A percentile compares a stretch with the other conserved stretches of the same genome.
These are phyloP conservation scores for Cardiospermum halicacabum DNA, from an alignment of 345 rosid genomes.

Conservation along the genomic window DNA sequence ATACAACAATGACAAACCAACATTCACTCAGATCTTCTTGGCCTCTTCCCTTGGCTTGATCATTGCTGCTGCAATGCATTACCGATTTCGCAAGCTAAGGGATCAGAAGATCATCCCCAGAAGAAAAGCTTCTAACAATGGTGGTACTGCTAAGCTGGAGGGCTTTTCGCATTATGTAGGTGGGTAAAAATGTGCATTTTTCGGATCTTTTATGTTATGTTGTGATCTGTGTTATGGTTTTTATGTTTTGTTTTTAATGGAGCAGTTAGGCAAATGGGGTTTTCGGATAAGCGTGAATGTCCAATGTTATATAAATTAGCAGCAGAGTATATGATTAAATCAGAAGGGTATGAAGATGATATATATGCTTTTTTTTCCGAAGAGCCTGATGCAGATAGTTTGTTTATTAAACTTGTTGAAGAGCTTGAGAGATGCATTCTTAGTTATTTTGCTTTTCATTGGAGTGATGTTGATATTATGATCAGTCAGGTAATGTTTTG, in stretches of 20 bases:
- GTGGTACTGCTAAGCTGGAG: constrained; percentile 54
- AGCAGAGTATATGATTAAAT: constrained; percentile 64
- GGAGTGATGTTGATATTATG: constrained; percentile 71
- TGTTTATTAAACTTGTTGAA: constrained; percentile 81
- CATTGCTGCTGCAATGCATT: constrained; percentile 60
- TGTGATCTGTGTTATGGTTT: neutral
- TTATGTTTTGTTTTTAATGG: neutral
- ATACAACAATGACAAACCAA: constrained; percentile 34
- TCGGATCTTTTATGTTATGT: too few relatives aligned
- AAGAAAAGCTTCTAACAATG: constrained; percentile 34
- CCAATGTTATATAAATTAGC: constrained; percentile 84
- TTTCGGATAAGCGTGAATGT: constrained; percentile 66
- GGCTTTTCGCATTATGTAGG: constrained; percentile 90
- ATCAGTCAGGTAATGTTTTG: constrained; percentile 58
- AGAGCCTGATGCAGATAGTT: constrained; percentile 62
- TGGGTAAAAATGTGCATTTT: too few relatives aligned
- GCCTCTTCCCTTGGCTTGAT: constrained; percentile 69
- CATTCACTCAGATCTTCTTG: constrained; percentile 47
- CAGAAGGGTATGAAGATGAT: constrained; percentile 65
- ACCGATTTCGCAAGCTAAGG: constrained; percentile 38
- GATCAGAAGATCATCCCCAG: constrained; percentile 65
- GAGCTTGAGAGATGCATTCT: constrained; percentile 91
- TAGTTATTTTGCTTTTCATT: constrained; percentile 81
- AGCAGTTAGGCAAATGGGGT: constrained; percentile 89
- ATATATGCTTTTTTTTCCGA: constrained; percentile 55